phyloP scores from a whole-genome alignment of 2,329 filamentous ascomycete genomes.

The Talaromyces sp. region DNA sequence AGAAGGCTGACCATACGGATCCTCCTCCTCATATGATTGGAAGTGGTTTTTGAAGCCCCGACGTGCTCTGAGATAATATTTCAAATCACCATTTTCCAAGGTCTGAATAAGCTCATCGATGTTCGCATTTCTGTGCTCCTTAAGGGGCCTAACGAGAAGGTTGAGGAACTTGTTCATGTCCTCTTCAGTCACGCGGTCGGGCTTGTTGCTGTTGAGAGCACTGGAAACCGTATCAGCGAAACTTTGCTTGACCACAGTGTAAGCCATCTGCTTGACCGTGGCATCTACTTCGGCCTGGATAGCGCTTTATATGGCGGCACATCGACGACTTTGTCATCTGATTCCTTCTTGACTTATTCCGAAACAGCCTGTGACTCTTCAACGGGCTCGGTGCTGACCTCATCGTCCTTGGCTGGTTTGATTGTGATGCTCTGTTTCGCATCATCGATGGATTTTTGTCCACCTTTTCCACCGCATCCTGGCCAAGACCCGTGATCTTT shows the following conservation, averaged over 20 bases:
- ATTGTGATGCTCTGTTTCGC: not conserved
- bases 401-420: not conserved
- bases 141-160: no score
- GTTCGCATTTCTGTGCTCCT: not conserved
- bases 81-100: not conserved
- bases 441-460: not conserved
- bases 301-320: not conserved
- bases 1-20: no score
- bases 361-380: not conserved
- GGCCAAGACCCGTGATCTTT: not conserved
- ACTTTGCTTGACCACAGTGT: no score
- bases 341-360: not conserved
- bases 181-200: no score
- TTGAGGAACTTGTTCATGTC: no score
- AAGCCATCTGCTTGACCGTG: no score
- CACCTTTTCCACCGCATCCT: not conserved
- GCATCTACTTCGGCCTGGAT: not conserved
- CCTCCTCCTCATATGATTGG: no score
- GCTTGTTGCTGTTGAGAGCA: no score
- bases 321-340: not conserved
- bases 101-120: not conserved
- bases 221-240: no score
- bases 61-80: not conserved
- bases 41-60: no score
- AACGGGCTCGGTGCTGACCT: not conserved